Conservation (phyloP, 2,329 filamentous ascomycete genomes). For the Parastagonospora nodorum region DNA sequence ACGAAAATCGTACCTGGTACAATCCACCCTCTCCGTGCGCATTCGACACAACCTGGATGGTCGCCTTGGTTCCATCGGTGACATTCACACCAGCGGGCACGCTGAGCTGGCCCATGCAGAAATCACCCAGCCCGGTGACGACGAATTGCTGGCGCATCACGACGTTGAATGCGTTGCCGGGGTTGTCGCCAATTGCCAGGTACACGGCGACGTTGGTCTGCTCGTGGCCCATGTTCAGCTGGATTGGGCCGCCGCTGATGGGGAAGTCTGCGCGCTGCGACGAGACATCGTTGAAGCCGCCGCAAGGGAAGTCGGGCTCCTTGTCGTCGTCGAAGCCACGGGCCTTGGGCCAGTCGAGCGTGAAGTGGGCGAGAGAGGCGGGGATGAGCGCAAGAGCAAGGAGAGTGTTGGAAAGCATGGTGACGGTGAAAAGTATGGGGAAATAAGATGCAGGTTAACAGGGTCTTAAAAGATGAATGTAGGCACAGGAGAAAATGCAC, state of each 20-base stretch:
- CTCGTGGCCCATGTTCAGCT: constrained; percentile 58
- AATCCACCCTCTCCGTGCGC: constrained; percentile 64
- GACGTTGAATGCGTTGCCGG: constrained; percentile 69
- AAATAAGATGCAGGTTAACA: background rate
- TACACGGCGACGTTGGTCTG: constrained; percentile 59
- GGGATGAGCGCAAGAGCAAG: constrained; percentile 50
- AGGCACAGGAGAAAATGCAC: background rate
- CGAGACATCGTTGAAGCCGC: constrained; percentile 52
- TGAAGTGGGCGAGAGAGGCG: constrained; percentile 60
- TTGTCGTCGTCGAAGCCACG: constrained; percentile 57
- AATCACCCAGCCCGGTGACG: constrained; percentile 64
- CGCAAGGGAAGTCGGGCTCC: constrained; percentile 56
- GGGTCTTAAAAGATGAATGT: background rate
- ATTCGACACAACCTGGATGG: constrained; percentile 71
- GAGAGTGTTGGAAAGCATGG: constrained; percentile 42
- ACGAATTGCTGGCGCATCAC: constrained; percentile 66
- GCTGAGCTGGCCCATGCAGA: constrained; percentile 67
- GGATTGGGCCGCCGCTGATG: constrained; percentile 56
- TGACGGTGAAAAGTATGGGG: constrained; percentile 7
- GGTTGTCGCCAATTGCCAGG: constrained; percentile 58
- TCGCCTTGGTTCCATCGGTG: constrained; percentile 65
- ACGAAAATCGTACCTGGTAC: constrained; percentile 59
- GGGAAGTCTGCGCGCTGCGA: constrained; percentile 56
- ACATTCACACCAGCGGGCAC: constrained; percentile 59
- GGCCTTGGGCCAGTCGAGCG: constrained; percentile 57